Evolutionary conservation across 2,329 filamentous ascomycete genomes (phyloP), one percentile per base, ranked within the genome.

Genomic region (Biscogniauxia mediterranea): DNA sequence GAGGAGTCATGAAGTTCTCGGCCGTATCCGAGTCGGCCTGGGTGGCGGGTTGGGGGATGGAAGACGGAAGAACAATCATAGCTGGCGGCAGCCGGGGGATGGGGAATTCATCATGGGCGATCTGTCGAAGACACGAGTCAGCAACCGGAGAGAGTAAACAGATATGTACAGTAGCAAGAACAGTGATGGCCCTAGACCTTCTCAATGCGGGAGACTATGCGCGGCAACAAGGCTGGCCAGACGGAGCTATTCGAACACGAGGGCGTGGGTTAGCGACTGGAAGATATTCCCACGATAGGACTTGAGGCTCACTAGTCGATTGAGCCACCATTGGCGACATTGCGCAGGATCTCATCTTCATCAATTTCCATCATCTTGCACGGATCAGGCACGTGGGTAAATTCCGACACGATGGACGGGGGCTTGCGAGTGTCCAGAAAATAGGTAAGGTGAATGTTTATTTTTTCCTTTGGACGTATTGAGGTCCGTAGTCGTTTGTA

Each of bases 21-120:
- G 78, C 64, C 73, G 76, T 67, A 20, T 73, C 72, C 17, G 71
- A 68, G 3, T 71, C 68, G 20, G 73, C 71, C 61, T 78, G 72
- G 58, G 78, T 71, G 68, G 78, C 70, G 62, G 77, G 75, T 52
- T 78, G 69, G 23, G 76, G 76, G 55, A 71, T 58, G 13, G 71
- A 72, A 9, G 70, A 70, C 8, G 68, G 65, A 21, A 70, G 62
- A n/a, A 63, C 67, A 26, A 64, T 60, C 13, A 66, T 50, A 13
- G 68, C 38, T 60, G 70, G 60, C 1, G 68, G 56, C 13, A 78
- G 77, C 17, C 79, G 77, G 38, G 83, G 82, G 68, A 89, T 88
- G 51, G 90, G 87, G 69, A 96, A 97, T 57, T 89, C 88, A 72
- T 87, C 82, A 74, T 85, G 84, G 50, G 90, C 85, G 67, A 93